Evolutionary conservation across 371 early-diverging fungal genomes (phyloP), one percentile per base, ranked within the genome.

Genomic region (Zancudomyces culisetae): DNA sequence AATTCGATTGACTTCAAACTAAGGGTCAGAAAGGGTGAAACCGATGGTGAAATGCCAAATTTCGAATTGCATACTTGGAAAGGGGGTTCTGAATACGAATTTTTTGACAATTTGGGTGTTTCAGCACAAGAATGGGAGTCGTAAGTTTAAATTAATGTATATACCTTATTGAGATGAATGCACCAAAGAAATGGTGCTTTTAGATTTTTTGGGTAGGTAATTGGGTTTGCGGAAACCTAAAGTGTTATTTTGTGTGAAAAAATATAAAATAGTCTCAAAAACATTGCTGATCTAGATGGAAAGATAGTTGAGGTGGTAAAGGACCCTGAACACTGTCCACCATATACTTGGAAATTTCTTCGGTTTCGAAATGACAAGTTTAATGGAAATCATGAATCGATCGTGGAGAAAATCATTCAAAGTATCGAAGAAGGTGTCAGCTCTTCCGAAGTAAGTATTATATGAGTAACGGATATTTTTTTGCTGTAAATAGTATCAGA

Each of bases 1-100:
- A 98, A 98, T 66, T 92, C 98, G 0, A 76, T 98, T 13, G 99
- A 99, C 62, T 96, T 99, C 53, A 74, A 72, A 55, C 65, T 84
- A 10, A 42, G 62, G 15, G 55, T 82, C 51, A 60, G 24, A 72
- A 65, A 24, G 21, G 45, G 49, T 22, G 40, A 28, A 18, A 66
- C 69, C 39, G 53, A 45, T 18, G 49, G 42, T 10, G 65, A 64
- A 2, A 63, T 62, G 45, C 81, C 80, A 0, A 57, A 62, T 20
- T 69, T 81, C 28, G 49, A 66, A 2, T 60, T 85, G 15, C 49
- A 60, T 1, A 72, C 74, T 19, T 83, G 81, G 82, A 60, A 70
- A 24, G 79, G 82, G 8, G 70, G 71, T 1, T 57, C 60, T 6
- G 56, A 64, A 1, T 79, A 85, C 49, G 13, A 26, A 1, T 67